These are phyloP conservation scores for Vitis hybrid DNA, from an alignment of 177 flowering plant genomes.

Conservation along the genomic window DNA sequence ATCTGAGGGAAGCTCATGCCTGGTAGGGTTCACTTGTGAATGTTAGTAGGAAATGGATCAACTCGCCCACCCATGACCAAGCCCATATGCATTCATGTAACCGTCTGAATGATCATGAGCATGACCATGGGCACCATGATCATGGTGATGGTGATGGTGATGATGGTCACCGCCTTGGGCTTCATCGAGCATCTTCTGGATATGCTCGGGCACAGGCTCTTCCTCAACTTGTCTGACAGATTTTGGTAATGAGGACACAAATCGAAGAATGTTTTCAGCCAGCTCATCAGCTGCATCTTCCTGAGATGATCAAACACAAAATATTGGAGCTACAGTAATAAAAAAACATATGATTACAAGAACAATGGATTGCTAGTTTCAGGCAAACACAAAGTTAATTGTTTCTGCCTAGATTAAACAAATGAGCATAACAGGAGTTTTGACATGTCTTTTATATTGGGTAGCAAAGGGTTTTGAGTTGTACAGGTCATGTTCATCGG, in stretches of 20 bases:
- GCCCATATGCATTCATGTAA: conserved; percentile 67
- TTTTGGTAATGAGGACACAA: conserved; percentile 73
- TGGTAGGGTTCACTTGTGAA: not conserved
- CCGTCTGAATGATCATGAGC: conserved; percentile 39
- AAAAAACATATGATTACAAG: not conserved
- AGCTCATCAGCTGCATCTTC: conserved; percentile 69
- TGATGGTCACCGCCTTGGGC: conserved; percentile 34
- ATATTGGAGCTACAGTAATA: too few species aligned
- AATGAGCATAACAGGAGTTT: not conserved
- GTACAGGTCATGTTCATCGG: too few species aligned
- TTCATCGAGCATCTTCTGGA: conserved; percentile 59
- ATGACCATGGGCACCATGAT: conserved; percentile 24
- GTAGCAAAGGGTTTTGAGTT: not conserved
- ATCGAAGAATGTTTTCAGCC: conserved; percentile 51
- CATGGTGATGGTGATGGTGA: conserved; percentile 36
- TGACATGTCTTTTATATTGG: not conserved
- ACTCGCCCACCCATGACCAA: conserved; percentile 60
- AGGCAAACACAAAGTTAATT: not conserved
- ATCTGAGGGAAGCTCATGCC: too few species aligned
- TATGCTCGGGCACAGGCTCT: conserved; percentile 68
- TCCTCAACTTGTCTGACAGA: conserved; percentile 44
- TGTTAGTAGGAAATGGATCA: conserved; percentile 16
- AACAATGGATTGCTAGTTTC: not conserved
- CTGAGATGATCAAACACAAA: conserved; percentile 27
- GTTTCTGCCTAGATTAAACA: not conserved